Evolutionary conservation across 371 early-diverging fungal genomes (phyloP).

Genomic region (Apophysomyces ossiformis): DNA sequence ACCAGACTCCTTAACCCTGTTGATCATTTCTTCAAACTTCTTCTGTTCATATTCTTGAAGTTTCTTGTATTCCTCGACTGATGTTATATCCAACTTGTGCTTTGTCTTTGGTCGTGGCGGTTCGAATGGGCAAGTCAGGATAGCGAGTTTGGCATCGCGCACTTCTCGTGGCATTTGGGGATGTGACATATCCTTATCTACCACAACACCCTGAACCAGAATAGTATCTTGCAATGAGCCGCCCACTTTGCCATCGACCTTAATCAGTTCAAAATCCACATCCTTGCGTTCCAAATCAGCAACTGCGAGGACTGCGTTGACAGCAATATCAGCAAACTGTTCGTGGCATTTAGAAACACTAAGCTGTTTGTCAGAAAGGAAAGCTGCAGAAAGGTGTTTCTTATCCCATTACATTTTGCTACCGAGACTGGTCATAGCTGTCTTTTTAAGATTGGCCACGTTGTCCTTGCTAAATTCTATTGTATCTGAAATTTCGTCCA

Average conservation of each 20-base stretch:
- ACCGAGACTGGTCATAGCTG: constrained; percentile 96
- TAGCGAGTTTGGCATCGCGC: constrained; percentile 94
- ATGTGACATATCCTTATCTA: constrained; percentile 99
- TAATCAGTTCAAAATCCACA: constrained; percentile 99
- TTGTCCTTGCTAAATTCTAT: constrained; percentile 83
- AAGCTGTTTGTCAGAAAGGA: not conserved
- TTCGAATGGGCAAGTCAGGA: constrained; percentile 99
- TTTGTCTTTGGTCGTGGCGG: constrained; percentile 99
- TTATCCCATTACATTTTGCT: constrained; percentile 87
- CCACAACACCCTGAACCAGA: constrained; percentile 95
- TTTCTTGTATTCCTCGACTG: constrained; percentile 96
- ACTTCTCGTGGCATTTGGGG: constrained; percentile 99
- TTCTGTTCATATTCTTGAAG: constrained; percentile 94
- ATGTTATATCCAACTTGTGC: constrained; percentile 97
- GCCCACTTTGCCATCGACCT: constrained; percentile 97
- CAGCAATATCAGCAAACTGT: constrained; percentile 95
- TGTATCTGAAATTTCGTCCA: constrained; percentile 91
- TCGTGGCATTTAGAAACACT: constrained; percentile 97
- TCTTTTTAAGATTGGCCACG: constrained; percentile 86
- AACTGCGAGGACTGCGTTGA: constrained; percentile 95
- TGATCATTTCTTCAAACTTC: constrained; percentile 96
- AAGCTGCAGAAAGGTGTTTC: not conserved
- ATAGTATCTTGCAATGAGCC: constrained; percentile 91
- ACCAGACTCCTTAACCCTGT: constrained; percentile 92
- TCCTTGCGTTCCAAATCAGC: constrained; percentile 98